These are phyloP conservation scores for Lenwebbia sp. DNA, from an alignment of 345 rosid species.

Conservation along the genomic window DNA sequence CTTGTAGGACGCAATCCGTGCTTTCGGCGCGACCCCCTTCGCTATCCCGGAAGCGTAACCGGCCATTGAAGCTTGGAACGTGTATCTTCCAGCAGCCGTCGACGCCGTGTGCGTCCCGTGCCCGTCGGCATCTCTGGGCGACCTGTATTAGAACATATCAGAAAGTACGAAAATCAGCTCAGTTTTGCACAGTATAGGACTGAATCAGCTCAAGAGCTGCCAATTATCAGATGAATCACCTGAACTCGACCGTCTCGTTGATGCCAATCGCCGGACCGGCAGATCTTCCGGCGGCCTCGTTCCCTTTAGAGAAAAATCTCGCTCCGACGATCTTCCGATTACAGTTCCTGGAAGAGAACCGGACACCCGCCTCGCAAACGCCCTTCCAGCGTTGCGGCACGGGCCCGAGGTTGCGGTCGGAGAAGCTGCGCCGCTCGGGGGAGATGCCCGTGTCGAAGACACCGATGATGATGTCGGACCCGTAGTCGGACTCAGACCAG, in stretches of 20 bases:
- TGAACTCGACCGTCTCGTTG: slow-evolving; percentile 64
- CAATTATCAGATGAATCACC: not conserved
- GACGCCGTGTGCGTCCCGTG: slow-evolving; percentile 89
- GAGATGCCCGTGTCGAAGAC: slow-evolving; percentile 79
- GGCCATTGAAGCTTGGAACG: slow-evolving; percentile 59
- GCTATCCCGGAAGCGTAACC: slow-evolving; percentile 77
- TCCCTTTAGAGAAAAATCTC: slow-evolving; percentile 69
- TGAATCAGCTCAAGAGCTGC: not conserved
- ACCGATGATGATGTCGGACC: slow-evolving; percentile 78
- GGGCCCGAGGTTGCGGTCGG: slow-evolving; percentile 65
- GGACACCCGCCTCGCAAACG: slow-evolving; percentile 39
- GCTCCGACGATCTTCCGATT: slow-evolving; percentile 76
- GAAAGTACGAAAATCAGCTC: not conserved
- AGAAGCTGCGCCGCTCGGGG: slow-evolving; percentile 80
- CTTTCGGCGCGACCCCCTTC: slow-evolving; percentile 83
- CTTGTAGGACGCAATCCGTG: slow-evolving; percentile 64
- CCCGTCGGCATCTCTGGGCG: slow-evolving; percentile 82
- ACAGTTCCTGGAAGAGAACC: slow-evolving; percentile 31
- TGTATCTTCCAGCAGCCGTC: slow-evolving; percentile 59
- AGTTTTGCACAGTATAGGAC: not conserved
- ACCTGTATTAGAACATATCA: not conserved
- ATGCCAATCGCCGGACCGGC: slow-evolving; percentile 42
- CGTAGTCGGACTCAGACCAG: slow-evolving; percentile 84
- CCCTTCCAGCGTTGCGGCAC: slow-evolving; percentile 78
- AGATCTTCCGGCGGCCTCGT: slow-evolving; percentile 38